Percentiles rank a stretch among this genome's conserved stretches.
phyloP scores from a whole-genome alignment of 305 asterid genomes.

The Rubia tinctorum region DNA sequence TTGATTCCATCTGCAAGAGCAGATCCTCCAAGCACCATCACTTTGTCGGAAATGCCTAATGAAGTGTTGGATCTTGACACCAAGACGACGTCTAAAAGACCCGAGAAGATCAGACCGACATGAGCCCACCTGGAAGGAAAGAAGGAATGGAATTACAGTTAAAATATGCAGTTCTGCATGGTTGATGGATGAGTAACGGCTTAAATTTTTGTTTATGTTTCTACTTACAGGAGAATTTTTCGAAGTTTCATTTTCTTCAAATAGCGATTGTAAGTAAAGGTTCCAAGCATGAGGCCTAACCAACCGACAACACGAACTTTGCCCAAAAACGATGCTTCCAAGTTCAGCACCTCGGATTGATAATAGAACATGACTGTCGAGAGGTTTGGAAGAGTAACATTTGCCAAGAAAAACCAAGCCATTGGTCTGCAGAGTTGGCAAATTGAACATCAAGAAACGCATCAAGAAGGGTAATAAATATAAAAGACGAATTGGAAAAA shows the following conservation, averaged over 20 bases:
- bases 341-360: conserved; percentile 72
- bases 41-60: conserved; percentile 69
- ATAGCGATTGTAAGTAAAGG: conserved; percentile 69
- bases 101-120: conserved; percentile 55
- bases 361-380: conserved; percentile 90
- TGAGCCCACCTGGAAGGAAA: conserved; percentile 65
- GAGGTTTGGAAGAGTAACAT: conserved; percentile 80
- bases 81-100: conserved; percentile 57
- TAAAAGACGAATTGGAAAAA: neutral
- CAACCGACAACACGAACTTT: conserved; percentile 88
- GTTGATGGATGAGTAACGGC: neutral
- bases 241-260: conserved; percentile 77
- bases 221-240: conserved; percentile 71
- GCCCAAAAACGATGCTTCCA: conserved; percentile 97
- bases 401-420: conserved; percentile 96
- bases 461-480: neutral
- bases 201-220: conserved; percentile 37
- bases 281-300: conserved; percentile 93
- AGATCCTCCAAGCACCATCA: conserved; percentile 73
- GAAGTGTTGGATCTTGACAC: conserved; percentile 61
- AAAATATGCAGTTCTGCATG: neutral
- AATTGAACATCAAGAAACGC: neutral
- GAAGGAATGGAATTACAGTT: conserved; percentile 7
- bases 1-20: conserved; percentile 86
- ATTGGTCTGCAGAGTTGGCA: conserved; percentile 57